Evolutionary conservation across 2,329 filamentous ascomycete species (phyloP).

Genomic region (Scedosporium apiospermum): DNA sequence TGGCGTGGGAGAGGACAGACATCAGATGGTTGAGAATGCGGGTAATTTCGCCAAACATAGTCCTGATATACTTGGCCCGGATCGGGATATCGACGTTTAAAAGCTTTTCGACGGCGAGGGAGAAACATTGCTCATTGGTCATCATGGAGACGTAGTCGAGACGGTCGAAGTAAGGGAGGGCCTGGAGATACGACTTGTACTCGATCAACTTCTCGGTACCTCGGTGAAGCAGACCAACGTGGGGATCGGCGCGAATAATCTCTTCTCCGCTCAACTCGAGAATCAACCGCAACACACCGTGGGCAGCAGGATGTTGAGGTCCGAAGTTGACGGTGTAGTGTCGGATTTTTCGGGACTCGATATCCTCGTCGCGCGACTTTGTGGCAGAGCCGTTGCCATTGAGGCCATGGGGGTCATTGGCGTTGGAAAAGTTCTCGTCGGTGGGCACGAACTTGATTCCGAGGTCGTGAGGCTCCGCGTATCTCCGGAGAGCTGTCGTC

Average conservation of each 20-base stretch:
- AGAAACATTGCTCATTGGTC: constrained; percentile 98
- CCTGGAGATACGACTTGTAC: constrained; percentile 99
- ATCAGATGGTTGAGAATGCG: constrained; percentile 94
- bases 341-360: constrained; percentile 71
- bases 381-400: constrained; percentile 16
- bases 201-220: constrained; percentile 99
- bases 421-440: constrained; percentile 51
- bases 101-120: constrained; percentile 93
- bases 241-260: constrained; percentile 91
- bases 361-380: constrained; percentile 26
- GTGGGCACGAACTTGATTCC: constrained; percentile 56
- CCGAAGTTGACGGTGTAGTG: constrained; percentile 99
- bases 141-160: constrained; percentile 99
- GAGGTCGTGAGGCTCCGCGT: constrained; percentile 42
- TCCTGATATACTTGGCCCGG: constrained; percentile 93
- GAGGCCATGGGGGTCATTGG: constrained; percentile 39
- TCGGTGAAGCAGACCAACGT: constrained; percentile 91
- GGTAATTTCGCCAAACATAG: constrained; percentile 91
- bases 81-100: constrained; percentile 94
- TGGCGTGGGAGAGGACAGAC: constrained; percentile 93
- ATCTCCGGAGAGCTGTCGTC: constrained; percentile 51
- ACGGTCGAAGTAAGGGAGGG: constrained; percentile 95
- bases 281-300: constrained; percentile 96
- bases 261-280: constrained; percentile 96
- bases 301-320: constrained; percentile 94